A percentile compares a stretch with the other conserved stretches of the same genome.
These are phyloP conservation scores for Angomonas desouzai DNA, from an alignment of 208 protist species.

Conservation along the genomic window DNA sequence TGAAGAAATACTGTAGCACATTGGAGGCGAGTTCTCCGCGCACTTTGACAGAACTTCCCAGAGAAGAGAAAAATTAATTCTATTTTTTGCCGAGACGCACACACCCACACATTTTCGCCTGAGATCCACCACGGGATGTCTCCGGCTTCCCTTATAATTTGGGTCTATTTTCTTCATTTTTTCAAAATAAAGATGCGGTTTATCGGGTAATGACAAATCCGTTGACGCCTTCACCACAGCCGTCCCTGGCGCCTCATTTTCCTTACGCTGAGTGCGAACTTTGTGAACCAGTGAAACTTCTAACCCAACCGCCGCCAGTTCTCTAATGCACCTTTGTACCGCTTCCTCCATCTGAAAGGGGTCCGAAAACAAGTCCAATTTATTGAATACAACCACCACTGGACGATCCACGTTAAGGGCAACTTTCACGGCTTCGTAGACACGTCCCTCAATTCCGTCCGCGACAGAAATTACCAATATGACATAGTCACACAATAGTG, in stretches of 20 bases:
- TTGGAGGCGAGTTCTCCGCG: constrained; percentile 27
- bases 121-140: constrained; percentile 61
- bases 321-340: constrained; percentile 33
- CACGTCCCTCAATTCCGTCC: constrained; percentile 82
- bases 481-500: constrained; percentile 61
- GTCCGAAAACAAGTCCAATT: constrained; percentile 80
- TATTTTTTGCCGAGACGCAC: constrained; percentile 64
- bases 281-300: constrained; percentile 56
- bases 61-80: constrained; percentile 53
- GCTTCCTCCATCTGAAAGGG: constrained; percentile 31
- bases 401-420: constrained; percentile 83
- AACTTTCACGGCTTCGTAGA: constrained; percentile 81
- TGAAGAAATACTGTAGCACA: constrained; percentile 44
- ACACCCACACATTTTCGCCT: constrained; percentile 65
- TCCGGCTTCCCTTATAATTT: constrained; percentile 59
- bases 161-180: constrained; percentile 70
- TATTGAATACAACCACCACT: constrained; percentile 84
- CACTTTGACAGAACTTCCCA: constrained; percentile 61
- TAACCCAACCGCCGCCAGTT: constrained; percentile 61
- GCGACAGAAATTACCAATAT: constrained; percentile 77
- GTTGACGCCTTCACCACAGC: background rate
- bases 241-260: background rate
- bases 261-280: background rate
- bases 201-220: background rate
- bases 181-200: constrained; percentile 29